These are phyloP conservation scores for Artemisia tridentata DNA, from an alignment of 129 eudicot genomes.

Conservation along the genomic window DNA sequence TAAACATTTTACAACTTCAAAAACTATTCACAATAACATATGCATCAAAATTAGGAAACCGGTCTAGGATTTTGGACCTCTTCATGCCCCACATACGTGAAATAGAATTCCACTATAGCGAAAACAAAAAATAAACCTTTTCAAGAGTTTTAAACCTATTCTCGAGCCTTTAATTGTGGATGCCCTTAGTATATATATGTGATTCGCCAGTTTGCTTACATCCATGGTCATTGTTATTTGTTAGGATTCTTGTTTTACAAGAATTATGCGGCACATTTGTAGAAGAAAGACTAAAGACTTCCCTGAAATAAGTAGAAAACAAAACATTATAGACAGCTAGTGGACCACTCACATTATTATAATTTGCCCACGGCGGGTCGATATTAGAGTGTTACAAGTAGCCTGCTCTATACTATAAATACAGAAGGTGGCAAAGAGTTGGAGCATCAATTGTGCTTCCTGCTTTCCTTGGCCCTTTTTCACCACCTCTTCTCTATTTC, in stretches of 20 bases:
- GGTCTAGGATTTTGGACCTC: no score
- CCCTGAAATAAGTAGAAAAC: neutral
- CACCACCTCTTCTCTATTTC: neutral
- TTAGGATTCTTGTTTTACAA: neutral
- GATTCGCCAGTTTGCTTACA: no score
- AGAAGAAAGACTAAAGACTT: neutral
- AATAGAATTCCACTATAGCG: no score
- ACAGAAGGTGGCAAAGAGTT: constrained; percentile 34
- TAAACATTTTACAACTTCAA: no score
- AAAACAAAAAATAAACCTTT: no score
- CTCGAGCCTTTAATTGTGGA: neutral
- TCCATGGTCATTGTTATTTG: neutral
- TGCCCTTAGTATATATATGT: neutral
- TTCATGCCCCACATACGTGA: no score
- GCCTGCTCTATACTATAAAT: constrained; percentile 46
- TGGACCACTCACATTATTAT: constrained; percentile 1
- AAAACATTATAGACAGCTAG: neutral
- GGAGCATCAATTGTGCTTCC: constrained; percentile 32
- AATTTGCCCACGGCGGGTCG: neutral
- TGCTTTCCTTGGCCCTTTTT: constrained; percentile 3
- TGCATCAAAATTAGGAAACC: no score
- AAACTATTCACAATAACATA: no score
- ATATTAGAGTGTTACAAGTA: constrained; percentile 16
- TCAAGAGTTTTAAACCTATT: neutral
- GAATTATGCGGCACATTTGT: neutral